Evolutionary conservation across 495 filamentous ascomycete species (phyloP), one percentile per base, ranked within the genome.

Genomic region (Penicillium diatomitis): DNA sequence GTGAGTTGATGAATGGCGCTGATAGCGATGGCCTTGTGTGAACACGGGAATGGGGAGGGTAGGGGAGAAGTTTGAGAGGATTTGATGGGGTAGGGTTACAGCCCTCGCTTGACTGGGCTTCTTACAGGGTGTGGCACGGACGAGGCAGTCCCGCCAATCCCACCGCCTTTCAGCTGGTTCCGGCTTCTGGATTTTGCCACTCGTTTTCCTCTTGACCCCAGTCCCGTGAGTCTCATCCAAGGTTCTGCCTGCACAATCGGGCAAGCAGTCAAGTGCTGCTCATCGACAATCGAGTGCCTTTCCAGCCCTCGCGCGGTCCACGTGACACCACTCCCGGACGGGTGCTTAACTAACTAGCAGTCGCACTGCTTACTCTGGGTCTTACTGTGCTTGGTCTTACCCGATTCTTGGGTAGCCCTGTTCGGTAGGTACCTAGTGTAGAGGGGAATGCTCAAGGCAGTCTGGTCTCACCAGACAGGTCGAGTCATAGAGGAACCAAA

Each of bases 21-120:
- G 70, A 73, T 66, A 57, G 67, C 64, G 67, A 72, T 71, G 70
- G 63, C 64, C 67, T 66, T 69, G 63, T 70, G 65, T 61, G 60
- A 58, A 59, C 44, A 56, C 57, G 59, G 55, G 63, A 63, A 20
- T 20, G 20, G 57, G 57, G 62, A 62, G 57, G 60, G 61, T 46
- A 54, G 64, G 20, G 20, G 59, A 64, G 64, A 66, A 62, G 58
- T 66, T 58, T 63, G 67, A 68, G 65, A 64, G 58, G 61, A 64
- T 63, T 67, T 62, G 57, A 57, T 64, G 56, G 47, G 56, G 50
- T 71, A 68, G 66, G 68, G 67, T 61, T 68, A 53, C 54, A 67
- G 58, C 67, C 68, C 70, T 73, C 68, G 67, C 68, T 73, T 63
- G 64, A 33, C 40, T 57, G 47, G 37, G 59, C 54, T n/a, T 46